phyloP scores from a whole-genome alignment of 805 yeast species.

The Kluyveromyces nonfermentans region DNA sequence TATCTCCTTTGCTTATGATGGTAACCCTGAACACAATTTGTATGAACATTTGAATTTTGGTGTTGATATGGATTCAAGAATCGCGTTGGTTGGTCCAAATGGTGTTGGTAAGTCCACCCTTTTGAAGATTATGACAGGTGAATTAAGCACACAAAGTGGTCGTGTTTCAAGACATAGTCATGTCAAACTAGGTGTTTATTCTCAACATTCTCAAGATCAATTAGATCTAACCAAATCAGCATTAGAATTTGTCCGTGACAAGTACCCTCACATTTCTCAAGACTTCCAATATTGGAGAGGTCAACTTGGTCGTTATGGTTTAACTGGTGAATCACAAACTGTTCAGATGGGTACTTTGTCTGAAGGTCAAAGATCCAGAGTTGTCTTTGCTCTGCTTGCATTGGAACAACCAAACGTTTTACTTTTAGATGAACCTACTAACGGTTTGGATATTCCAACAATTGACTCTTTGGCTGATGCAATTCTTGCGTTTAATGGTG shows the following conservation, averaged over 20 bases:
- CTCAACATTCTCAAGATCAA: conserved; percentile 98
- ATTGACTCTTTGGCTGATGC: conserved; percentile 97
- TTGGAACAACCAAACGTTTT: conserved; percentile 91
- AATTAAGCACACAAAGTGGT: conserved; percentile 79
- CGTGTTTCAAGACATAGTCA: conserved; percentile 97
- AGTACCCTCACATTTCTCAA: conserved; percentile 81
- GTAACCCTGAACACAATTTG: conserved; percentile 71
- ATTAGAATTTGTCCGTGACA: conserved; percentile 93
- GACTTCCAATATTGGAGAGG: conserved; percentile 99
- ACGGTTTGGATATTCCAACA: conserved; percentile 97
- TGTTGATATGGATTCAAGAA: conserved; percentile 98
- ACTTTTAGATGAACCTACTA: conserved; percentile 97
- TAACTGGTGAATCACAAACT: conserved; percentile 98
- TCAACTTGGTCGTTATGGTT: conserved; percentile 95
- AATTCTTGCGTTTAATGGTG: conserved; percentile 89
- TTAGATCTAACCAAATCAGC: conserved; percentile 92
- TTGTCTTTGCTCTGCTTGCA: conserved; percentile 92
- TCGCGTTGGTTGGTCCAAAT: conserved; percentile 96
- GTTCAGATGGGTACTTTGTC: conserved; percentile 97
- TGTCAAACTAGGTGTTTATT: conserved; percentile 95
- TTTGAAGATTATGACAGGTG: conserved; percentile 95
- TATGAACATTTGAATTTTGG: conserved; percentile 91
- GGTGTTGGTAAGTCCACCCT: conserved; percentile 98
- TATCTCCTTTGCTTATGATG: conserved; percentile 87
- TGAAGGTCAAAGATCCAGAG: conserved; percentile 99